These are phyloP conservation scores for Aspergillus coremiiformis DNA, from an alignment of 495 filamentous ascomycete genomes.

Conservation along the genomic window DNA sequence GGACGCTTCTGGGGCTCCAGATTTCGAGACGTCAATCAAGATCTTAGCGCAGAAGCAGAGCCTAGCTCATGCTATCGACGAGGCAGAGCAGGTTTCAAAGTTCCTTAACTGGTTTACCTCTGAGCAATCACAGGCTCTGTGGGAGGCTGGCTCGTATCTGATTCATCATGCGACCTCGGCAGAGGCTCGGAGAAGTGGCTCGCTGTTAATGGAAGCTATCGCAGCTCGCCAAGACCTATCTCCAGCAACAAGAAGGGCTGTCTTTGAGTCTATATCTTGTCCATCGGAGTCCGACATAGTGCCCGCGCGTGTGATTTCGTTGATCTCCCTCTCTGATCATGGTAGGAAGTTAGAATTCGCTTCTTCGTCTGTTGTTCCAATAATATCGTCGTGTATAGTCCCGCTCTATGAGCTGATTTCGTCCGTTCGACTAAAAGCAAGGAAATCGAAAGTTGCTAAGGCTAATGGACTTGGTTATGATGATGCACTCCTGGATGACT, in stretches of 20 bases:
- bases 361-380: conserved; percentile 32
- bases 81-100: conserved; percentile 33
- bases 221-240: conserved; percentile 38
- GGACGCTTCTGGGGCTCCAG: conserved; percentile 35
- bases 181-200: conserved; percentile 34
- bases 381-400: conserved; percentile 36
- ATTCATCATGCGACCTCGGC: conserved; percentile 31
- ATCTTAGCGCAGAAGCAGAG: conserved; percentile 32
- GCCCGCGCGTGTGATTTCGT: conserved; percentile 31
- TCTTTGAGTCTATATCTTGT: conserved; percentile 35
- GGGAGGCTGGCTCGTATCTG: conserved; percentile 37
- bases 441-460: conserved; percentile 45
- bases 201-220: conserved; percentile 31
- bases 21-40: conserved; percentile 33
- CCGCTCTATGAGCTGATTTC: conserved; percentile 36
- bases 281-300: conserved; percentile 34
- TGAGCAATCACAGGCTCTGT: conserved; percentile 36
- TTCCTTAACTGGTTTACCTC: conserved; percentile 30
- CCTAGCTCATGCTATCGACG: conserved; percentile 33
- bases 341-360: conserved; percentile 41
- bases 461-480: conserved; percentile 44
- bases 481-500: conserved; percentile 57
- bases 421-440: conserved; percentile 32
- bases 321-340: conserved; percentile 41
- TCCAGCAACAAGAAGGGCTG: conserved; percentile 23